Base-by-base conservation (phyloP, 1,284 basidiomycete genomes). In the Trichosporon asahii region DNA sequence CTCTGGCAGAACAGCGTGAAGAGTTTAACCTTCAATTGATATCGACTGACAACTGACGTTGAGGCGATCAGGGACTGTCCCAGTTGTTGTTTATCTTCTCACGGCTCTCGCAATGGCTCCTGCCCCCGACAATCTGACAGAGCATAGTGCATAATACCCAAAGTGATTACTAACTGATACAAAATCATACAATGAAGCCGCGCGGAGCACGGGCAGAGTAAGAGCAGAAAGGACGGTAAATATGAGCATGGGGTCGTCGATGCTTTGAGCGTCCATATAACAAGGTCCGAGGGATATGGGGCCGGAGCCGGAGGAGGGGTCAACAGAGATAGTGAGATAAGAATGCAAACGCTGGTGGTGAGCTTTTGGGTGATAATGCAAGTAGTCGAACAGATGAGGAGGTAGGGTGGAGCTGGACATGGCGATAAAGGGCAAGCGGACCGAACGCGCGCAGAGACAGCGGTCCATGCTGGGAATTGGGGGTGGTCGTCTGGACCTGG, bases 131-230 rank as follows among this genome's bases (percentile, higher is more conserved):
- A 37, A 37, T 12, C 35, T 44, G 40, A 25, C 25, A 25, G 21
- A 64, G 23, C 33, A 21, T n/a, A 18, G 23, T 64, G 35, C 63
- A 37, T 64, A 21, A 23, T 44, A 12, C 63, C 40, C 29, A 37
- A 21, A 8, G 21, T 33, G 25, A 29, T 27, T 63, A 40, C 25
- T 27, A 61, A 8, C 40, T 44, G 40, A 57, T 68, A 65, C 64
- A 61, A 65, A 23, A 67, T 60, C 12, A 37, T 37, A 68, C 44
- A 55, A 33, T 64, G 40, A 44, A 25, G 27, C 14, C 18, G 55
- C n/a, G n/a, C 25, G 60, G 21, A 29, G 55, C n/a, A 67, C 18
- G 15, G 35, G 29, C 25, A 14, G 8, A n/a, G 49, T 31, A 35
- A 33, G 33, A 23, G 23, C 25, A 57, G 49, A 25, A 55, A 25